A percentile compares a stretch with the other conserved stretches of the same genome.
These are phyloP conservation scores for Aphanomyces stellatus DNA, from an alignment of 352 stramenopile species.

Conservation along the genomic window DNA sequence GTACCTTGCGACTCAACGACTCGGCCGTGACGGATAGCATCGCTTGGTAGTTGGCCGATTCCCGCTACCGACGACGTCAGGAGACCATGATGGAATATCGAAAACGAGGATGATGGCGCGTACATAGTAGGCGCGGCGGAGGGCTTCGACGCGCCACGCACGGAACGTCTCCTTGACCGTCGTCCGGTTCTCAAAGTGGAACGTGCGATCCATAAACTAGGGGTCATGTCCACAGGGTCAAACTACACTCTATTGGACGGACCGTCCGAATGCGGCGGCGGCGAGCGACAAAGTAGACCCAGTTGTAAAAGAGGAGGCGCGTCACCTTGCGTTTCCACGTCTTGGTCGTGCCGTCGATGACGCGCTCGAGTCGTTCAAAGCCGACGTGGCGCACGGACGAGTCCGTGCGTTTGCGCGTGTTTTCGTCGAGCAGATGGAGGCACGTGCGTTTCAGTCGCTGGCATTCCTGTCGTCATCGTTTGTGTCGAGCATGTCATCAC, in stretches of 20 bases:
- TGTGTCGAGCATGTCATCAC: too few relatives aligned
- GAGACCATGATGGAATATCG: background rate
- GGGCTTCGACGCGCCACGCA: conserved; percentile 59
- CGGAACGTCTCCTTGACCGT: conserved; percentile 56
- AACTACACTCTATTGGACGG: too few relatives aligned
- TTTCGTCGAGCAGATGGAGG: conserved; percentile 43
- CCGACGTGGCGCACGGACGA: conserved; percentile 17
- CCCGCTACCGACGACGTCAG: conserved; percentile 23
- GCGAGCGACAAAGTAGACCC: background rate
- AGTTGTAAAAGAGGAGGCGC: conserved; percentile 11
- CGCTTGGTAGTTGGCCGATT: conserved; percentile 71
- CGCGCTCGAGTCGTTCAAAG: conserved; percentile 31
- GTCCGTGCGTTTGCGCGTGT: conserved; percentile 33
- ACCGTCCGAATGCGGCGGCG: conserved; percentile 31
- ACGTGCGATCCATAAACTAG: conserved; percentile 54
- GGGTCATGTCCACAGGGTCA: background rate
- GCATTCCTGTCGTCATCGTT: too few relatives aligned
- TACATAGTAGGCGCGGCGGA: conserved; percentile 57
- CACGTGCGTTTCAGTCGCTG: conserved; percentile 41
- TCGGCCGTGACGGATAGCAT: conserved; percentile 69
- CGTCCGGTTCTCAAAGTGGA: conserved; percentile 40
- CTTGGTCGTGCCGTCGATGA: conserved; percentile 31
- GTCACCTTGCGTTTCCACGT: conserved; percentile 26
- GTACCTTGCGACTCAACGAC: conserved; percentile 53
- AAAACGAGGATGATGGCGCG: background rate